Evolutionary conservation across 2,329 filamentous ascomycete genomes (phyloP), one percentile per base, ranked within the genome.

Genomic region (Scopulariopsis brevicaulis): DNA sequence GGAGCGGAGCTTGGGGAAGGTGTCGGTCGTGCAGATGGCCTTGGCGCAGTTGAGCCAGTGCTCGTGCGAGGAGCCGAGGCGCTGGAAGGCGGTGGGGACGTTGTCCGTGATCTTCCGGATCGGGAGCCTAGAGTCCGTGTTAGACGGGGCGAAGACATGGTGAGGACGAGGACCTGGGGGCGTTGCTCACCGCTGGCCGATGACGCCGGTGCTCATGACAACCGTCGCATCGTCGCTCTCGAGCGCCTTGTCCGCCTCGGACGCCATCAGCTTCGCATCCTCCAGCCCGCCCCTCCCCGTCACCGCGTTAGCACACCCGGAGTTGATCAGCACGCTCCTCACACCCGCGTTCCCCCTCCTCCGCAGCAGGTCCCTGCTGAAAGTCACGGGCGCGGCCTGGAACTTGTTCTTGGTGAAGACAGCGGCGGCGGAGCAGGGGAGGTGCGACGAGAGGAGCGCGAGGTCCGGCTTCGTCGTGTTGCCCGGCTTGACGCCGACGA

Each of bases 331-430:
- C 28, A 99, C 85, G 57, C 88, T 88, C 60, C 86, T 81, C 58
- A 97, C 80, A 1, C 87, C 89, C 14, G 80, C 71, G 59, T 90
- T 88, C 54, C 78, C 75, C 64, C 83, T 82, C 63, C 77, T 77
- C 68, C 84, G 78, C 40, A 96, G 74, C 60, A 92, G 82, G 59
- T 86, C 79, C 62, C 85, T 80, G 71, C 88, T 93, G 61, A 96
- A 88, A 34, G 89, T 90, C 52, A 99, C 93, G 5, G 94, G 94
- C 12, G 94, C 94, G 20, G 94, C 94, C 73, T 96, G 92, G 75
- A 99, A 99, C 72, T 93, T 92, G 77, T 99, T 99, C 72, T 91
- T 95, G 58, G 94, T 99, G 75, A 97, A 96, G 53, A 97, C 92
- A 7, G 91, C 94, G 0, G 92, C 90, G 11, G 87, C 92, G 7